phyloP scores from a whole-genome alignment of 2,329 filamentous ascomycete genomes.

The Lecanicillium sp. region DNA sequence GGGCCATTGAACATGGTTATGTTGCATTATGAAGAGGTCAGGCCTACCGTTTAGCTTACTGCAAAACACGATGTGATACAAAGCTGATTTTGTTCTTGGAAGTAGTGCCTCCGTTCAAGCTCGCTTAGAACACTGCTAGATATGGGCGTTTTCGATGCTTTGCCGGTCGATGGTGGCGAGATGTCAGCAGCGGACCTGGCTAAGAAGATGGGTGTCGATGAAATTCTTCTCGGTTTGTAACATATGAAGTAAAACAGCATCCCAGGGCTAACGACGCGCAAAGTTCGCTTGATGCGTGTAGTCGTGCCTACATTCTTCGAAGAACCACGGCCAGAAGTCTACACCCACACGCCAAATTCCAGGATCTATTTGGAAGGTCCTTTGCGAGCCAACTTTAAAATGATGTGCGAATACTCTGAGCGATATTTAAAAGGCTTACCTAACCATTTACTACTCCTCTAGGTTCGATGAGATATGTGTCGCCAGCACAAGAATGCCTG shows the following conservation, averaged over 20 bases:
- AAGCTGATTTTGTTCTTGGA: not conserved
- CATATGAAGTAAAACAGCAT: not conserved
- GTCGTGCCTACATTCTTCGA: not conserved
- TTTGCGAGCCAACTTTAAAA: constrained; percentile 1
- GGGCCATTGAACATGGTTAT: constrained; percentile 1
- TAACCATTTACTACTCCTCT: not conserved
- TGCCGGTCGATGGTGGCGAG: not conserved
- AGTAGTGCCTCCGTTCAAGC: constrained; percentile 1
- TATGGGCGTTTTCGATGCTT: constrained; percentile 1
- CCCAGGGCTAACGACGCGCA: not conserved
- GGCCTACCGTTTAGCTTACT: not conserved
- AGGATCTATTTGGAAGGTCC: not conserved
- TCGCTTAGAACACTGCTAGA: not conserved
- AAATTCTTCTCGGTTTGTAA: not conserved
- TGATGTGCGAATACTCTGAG: constrained; percentile 1
- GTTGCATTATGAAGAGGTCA: constrained; percentile 1
- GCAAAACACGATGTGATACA: not conserved
- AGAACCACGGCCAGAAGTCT: not conserved
- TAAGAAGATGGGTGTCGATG: not conserved
- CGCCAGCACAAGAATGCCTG: constrained; percentile 1
- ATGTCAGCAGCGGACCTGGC: not conserved
- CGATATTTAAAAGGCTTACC: not conserved
- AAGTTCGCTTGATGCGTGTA: not conserved
- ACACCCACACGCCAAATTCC: not conserved
- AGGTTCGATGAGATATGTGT: not conserved